Base-by-base conservation (phyloP, 2,329 filamentous ascomycete genomes). In the Knufia petricola region DNA sequence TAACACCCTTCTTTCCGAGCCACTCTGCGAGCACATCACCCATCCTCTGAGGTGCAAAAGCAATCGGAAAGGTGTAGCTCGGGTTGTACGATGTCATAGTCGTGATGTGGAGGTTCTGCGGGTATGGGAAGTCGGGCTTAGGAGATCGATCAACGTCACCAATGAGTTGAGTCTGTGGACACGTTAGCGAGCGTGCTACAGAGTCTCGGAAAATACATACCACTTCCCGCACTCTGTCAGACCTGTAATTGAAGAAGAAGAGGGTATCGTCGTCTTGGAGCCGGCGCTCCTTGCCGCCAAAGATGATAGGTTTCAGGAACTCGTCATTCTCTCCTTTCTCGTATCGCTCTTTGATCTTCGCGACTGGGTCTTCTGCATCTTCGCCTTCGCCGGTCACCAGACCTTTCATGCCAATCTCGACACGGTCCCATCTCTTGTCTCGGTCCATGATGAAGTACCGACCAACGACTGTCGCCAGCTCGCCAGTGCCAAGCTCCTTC, bases 231-330 rank as follows among this genome's bases (percentile, higher is more conserved):
- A 90, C 90, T 67, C 92, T 89, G 67, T 98, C 92, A 50, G 92
- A 96, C 63, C 92, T 87, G 78, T 98, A 98, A 81, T 98, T 98
- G 85, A 98, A 98, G 81, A 96, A 96, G 79, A 96, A 96, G 61
- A 96, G 78, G 47, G 87, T 90, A 65, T 98, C 92, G 58, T 85
- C 77, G 64, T 96, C 88, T 74, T 95, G 81, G 64, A 98, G 82
- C 60, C 92, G 84, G 53, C 77, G 76, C 63, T 94, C 85, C 59
- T 87, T 79, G 60, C 90, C 92, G 56, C 87, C 87, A 52, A 96
- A 77, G 62, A 98, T 88, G 67, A 98, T 96, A 59, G 92, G 92
- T 73, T 94, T 95, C 59, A 98, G 74, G 78, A 98, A 98, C 76
- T 98, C 92, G 64, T 98, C 92, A 51, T 81, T 94, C 75, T 96